Base-by-base conservation (phyloP, 2,329 filamentous ascomycete species). In the Fonsecaea nubica region DNA sequence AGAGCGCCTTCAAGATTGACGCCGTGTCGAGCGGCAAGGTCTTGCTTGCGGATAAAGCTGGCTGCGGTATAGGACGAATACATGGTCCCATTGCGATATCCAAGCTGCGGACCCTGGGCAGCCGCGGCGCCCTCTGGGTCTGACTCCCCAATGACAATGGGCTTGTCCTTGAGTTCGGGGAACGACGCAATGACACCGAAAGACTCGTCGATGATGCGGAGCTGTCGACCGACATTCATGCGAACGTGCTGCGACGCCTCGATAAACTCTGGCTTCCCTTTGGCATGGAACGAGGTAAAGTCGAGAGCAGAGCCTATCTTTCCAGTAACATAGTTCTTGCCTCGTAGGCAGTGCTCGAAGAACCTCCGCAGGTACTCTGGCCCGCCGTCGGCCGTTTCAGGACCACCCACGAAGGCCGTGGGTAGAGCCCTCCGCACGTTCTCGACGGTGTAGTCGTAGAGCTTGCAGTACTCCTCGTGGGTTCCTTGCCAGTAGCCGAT, bases 401-500 rank as follows among this genome's bases (percentile, higher is more conserved):
- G 56, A 7, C 56, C 56, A 21, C 56, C 56, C 2, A 58, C 32
- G 10, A 35, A 32, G 4, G 56, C 56, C 12, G 36, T 30, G 21
- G 56, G 56, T 8, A 58, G 21, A 32, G 56, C 56, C 21, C 13
- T 33, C 12, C 38, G n/a, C n/a, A 58, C 56, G 6, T 25, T 40
- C 18, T 25, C 38, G 13, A 45, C 36, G 4, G 56, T 45, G 32
- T 45, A 45, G n/a, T 58, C 56, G 35, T 58, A 10, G 38, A 58
- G 56, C 18, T 25, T 45, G 10, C 40, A 30, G 56, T 30, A 58
- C 8, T 58, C 56, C 33, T 58, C 56, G 15, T 38, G 56, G 9
- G 56, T 58, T 45, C 56, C 56, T 30, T 42, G 18, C 56, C 56
- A 58, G 38, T 58, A 58, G 4, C 38, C 56, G 12, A 58, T 58